These are phyloP conservation scores for Medicago arabica DNA, from an alignment of 306 rosid species.

Conservation along the genomic window DNA sequence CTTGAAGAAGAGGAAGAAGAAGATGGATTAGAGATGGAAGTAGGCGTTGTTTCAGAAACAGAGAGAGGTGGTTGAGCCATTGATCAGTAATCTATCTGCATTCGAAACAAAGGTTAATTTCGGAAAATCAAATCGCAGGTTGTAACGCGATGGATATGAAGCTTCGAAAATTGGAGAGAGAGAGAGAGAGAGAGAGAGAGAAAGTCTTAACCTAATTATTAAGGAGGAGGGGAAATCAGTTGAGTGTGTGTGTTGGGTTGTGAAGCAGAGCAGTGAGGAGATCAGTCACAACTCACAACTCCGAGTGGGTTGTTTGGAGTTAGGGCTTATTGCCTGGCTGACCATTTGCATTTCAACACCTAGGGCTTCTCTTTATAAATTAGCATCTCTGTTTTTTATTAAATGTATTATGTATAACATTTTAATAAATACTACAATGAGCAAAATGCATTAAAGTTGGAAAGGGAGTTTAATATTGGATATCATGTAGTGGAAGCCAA, in stretches of 20 bases:
- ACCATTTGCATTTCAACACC: neutral
- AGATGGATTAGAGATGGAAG: neutral
- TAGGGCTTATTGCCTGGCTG: neutral
- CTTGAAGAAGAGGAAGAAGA: neutral
- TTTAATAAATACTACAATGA: too few relatives aligned
- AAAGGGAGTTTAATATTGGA: too few relatives aligned
- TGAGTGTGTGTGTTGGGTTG: neutral
- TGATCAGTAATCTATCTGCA: neutral
- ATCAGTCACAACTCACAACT: neutral
- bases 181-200: neutral
- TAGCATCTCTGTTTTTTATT: too few relatives aligned
- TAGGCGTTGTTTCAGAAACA: neutral
- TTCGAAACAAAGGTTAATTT: too few relatives aligned
- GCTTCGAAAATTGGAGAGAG: neutral
- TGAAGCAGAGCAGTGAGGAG: neutral
- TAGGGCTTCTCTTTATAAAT: too few relatives aligned
- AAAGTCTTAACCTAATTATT: neutral
- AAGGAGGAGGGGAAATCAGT: neutral
- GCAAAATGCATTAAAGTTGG: too few relatives aligned
- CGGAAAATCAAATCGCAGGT: neutral
- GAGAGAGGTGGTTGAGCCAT: slow-evolving; percentile 8
- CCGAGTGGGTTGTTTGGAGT: neutral
- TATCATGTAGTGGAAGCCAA: too few relatives aligned
- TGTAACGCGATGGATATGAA: neutral
- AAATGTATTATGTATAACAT: too few relatives aligned